phyloP scores from a whole-genome alignment of 2,329 filamentous ascomycete genomes.

The Sarocladium kiliense region DNA sequence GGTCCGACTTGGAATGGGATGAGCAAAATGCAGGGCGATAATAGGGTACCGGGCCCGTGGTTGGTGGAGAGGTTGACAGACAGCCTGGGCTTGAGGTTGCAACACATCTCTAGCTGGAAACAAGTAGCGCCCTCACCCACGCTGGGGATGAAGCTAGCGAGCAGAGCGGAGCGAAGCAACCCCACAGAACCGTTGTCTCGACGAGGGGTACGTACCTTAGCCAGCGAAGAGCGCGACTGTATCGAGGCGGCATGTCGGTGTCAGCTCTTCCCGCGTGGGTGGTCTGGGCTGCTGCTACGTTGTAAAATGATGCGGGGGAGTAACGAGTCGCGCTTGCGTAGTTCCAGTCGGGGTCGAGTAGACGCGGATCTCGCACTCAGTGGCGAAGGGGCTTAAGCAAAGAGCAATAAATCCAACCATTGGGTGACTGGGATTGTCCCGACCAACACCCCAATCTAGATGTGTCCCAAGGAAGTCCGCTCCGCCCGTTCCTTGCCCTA shows the following conservation, averaged over 20 bases:
- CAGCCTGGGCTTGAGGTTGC: neutral
- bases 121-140: neutral
- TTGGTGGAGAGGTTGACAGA: neutral
- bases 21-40: neutral
- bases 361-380: neutral
- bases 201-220: neutral
- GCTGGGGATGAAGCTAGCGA: neutral
- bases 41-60: constrained; percentile 6
- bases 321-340: neutral
- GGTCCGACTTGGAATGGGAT: neutral
- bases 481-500: neutral
- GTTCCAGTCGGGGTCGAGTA: neutral
- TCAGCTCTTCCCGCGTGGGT: neutral
- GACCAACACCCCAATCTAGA: neutral
- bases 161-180: neutral
- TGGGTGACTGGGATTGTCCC: neutral
- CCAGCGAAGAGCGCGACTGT: neutral
- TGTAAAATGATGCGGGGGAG: neutral
- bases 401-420: neutral
- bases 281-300: neutral
- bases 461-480: neutral
- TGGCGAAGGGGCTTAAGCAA: neutral
- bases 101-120: neutral
- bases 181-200: neutral
- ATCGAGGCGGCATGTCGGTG: neutral